phyloP scores from a whole-genome alignment of 768 basidiomycete species.

The Amyloporia xantha region DNA sequence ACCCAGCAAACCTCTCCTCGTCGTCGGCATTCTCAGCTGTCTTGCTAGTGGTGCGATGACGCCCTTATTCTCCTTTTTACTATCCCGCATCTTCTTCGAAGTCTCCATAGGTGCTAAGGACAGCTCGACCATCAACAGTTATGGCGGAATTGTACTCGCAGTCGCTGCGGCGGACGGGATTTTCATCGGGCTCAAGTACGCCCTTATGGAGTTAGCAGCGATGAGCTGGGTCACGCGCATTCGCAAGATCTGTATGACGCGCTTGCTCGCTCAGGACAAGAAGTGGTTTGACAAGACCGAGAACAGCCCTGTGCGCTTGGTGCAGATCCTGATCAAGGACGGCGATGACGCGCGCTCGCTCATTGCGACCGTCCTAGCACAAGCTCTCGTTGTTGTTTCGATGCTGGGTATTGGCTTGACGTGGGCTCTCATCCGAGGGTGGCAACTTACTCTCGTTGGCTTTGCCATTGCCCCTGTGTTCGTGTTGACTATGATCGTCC shows the following conservation, averaged over 20 bases:
- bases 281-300: conserved; percentile 73
- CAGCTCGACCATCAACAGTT: conserved; percentile 53
- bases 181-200: conserved; percentile 69
- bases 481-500: conserved; percentile 63
- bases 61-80: conserved; percentile 86
- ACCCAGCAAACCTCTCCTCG: conserved; percentile 64
- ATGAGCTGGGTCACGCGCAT: conserved; percentile 70
- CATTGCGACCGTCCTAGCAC: conserved; percentile 64
- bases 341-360: conserved; percentile 81
- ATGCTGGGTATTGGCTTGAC: conserved; percentile 82
- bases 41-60: conserved; percentile 78
- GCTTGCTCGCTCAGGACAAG: conserved; percentile 75
- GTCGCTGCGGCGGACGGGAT: conserved; percentile 74
- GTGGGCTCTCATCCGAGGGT: conserved; percentile 85
- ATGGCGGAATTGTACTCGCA: conserved; percentile 65
- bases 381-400: conserved; percentile 62
- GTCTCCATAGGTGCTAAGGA: conserved; percentile 68
- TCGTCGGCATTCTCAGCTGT: conserved; percentile 64
- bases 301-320: conserved; percentile 53
- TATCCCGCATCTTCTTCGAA: conserved; percentile 73
- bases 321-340: conserved; percentile 80
- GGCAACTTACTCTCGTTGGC: conserved; percentile 91
- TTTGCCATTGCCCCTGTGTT: conserved; percentile 85
- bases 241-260: conserved; percentile 47
- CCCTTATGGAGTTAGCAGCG: conserved; percentile 68